Evolutionary conservation across 1,139 yeast species (phyloP).

Genomic region (Pichia sp.): DNA sequence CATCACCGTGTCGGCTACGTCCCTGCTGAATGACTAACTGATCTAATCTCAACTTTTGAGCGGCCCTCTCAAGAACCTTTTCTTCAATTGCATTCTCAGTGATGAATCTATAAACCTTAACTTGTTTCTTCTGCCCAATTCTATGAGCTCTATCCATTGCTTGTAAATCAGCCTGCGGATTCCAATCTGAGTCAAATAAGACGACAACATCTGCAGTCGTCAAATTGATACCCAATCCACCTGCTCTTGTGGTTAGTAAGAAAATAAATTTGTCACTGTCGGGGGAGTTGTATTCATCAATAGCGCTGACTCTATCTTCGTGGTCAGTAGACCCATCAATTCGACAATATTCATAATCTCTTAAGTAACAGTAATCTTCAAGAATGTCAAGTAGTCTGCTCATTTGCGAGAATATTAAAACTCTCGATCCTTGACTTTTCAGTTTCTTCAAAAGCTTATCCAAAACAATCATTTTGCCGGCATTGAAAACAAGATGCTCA

Average conservation of each 20-base stretch:
- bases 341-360: conserved; percentile 82
- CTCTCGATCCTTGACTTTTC: conserved; percentile 77
- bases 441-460: conserved; percentile 75
- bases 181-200: conserved; percentile 94
- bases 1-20: conserved; percentile 36
- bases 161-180: conserved; percentile 97
- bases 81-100: conserved; percentile 97
- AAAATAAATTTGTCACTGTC: conserved; percentile 79
- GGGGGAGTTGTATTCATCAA: conserved; percentile 85
- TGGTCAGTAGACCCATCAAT: conserved; percentile 95
- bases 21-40: conserved; percentile 97
- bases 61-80: conserved; percentile 91
- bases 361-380: conserved; percentile 84
- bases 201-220: conserved; percentile 91
- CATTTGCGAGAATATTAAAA: conserved; percentile 92
- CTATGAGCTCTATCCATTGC: conserved; percentile 99
- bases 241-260: conserved; percentile 93
- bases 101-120: conserved; percentile 81
- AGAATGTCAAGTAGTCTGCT: conserved; percentile 82
- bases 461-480: conserved; percentile 85
- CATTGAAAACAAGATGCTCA: conserved; percentile 80
- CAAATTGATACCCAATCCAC: conserved; percentile 92
- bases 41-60: conserved; percentile 86
- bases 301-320: conserved; percentile 86
- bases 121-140: conserved; percentile 97